Base-by-base conservation (phyloP, 495 filamentous ascomycete genomes). In the Astrocystis sublimbata region DNA sequence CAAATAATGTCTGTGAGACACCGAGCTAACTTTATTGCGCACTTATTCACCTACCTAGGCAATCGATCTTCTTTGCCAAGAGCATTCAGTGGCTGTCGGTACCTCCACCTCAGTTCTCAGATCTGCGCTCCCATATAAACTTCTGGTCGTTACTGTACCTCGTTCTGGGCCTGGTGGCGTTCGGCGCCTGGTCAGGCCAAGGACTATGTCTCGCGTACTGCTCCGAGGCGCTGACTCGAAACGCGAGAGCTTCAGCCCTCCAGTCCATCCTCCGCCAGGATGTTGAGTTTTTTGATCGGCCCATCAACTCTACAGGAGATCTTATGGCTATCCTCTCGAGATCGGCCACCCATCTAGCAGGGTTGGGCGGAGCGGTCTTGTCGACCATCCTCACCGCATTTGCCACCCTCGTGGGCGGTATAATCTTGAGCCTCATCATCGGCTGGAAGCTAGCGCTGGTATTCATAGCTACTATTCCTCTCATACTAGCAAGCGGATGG, bases 381-480 rank as follows among this genome's bases (percentile, higher is more conserved):
- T 92, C 91, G 13, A 92, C 91, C 6, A 81, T 96, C 46, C 74
- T 96, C 17, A 86, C 85, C n/a, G n/a, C n/a, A 30, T 70, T 76
- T 15, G 90, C 91, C 1, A 93, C 91, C 2, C 81, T n/a, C 96
- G 7, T 68, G 91, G 31, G 84, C 85, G 6, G 83, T 88, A 4
- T 86, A 89, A 58, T 69, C 83, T 13, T 96, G 26, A 81, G 86
- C 7, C 75, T 88, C 24, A 78, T 85, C 4, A 82, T 96, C 67
- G 93, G 89, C 26, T 97, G 92, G 92, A 96, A 97, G 73, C 80
- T 97, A 36, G 91, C 90, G 6, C 80, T 97, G 12, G 93, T 97
- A 24, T 93, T 89, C 73, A 88, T 87, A 61, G 80, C 91, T 3
- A 89, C 88, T 24, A 87, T 97, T 53, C 93, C 93, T 1, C 67